phyloP scores from a whole-genome alignment of 2,329 filamentous ascomycete genomes.

The Xylaria sp. region DNA sequence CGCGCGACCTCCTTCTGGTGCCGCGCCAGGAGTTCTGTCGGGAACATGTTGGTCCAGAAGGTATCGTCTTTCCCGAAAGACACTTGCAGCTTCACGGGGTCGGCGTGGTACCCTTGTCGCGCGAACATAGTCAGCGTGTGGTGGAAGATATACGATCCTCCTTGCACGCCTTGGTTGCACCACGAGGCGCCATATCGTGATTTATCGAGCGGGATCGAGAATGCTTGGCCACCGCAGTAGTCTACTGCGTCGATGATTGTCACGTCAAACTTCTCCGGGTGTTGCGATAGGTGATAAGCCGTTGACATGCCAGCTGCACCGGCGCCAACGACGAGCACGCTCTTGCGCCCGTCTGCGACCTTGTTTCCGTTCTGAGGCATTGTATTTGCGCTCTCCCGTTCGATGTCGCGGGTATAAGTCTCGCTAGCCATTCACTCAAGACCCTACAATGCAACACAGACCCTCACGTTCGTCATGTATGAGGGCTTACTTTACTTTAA shows the following conservation, averaged over 20 bases:
- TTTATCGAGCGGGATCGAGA: slow-evolving; percentile 69
- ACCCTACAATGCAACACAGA: neutral
- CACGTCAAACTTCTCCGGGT: slow-evolving; percentile 68
- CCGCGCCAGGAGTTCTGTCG: slow-evolving; percentile 60
- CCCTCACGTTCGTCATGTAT: neutral
- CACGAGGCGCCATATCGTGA: slow-evolving; percentile 67
- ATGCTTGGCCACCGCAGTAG: slow-evolving; percentile 71
- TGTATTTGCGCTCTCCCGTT: slow-evolving; percentile 31
- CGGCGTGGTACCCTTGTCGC: slow-evolving; percentile 63
- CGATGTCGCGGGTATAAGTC: slow-evolving; percentile 38
- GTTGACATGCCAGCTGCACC: slow-evolving; percentile 63
- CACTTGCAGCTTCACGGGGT: slow-evolving; percentile 65
- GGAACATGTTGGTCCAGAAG: slow-evolving; percentile 68
- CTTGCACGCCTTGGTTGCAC: slow-evolving; percentile 71
- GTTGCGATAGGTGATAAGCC: slow-evolving; percentile 67
- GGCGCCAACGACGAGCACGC: slow-evolving; percentile 55
- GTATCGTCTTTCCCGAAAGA: slow-evolving; percentile 65
- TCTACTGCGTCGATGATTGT: slow-evolving; percentile 66
- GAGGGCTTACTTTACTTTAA: neutral
- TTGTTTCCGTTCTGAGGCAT: slow-evolving; percentile 43
- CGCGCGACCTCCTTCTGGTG: slow-evolving; percentile 62
- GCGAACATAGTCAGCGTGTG: slow-evolving; percentile 69
- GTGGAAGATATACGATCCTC: slow-evolving; percentile 68
- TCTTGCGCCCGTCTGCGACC: slow-evolving; percentile 44
- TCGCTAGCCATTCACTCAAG: slow-evolving; percentile 27